A percentile compares a stretch with the other conserved stretches of the same genome.
phyloP scores from a whole-genome alignment of 768 basidiomycete species.

The Calocybe indica region DNA sequence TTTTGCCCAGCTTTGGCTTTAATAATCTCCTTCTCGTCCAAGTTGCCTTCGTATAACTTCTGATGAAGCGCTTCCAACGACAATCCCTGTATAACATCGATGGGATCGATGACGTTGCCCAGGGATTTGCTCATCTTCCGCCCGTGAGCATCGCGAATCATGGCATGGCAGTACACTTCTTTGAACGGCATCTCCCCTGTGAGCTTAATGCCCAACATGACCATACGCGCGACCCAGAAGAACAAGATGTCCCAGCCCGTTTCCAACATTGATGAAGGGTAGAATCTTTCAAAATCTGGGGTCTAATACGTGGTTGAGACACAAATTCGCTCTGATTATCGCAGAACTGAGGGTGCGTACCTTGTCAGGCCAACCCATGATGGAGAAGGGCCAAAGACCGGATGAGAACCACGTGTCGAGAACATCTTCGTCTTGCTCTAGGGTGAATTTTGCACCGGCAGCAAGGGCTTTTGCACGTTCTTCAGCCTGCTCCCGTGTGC shows the following conservation, averaged over 20 bases:
- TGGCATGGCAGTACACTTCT: conserved; percentile 96
- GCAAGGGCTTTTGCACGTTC: conserved; percentile 69
- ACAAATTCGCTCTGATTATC: background rate
- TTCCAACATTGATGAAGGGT: conserved; percentile 87
- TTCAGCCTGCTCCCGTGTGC: conserved; percentile 70
- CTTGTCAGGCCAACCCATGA: conserved; percentile 96
- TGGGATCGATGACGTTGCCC: conserved; percentile 95
- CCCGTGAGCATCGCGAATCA: conserved; percentile 98
- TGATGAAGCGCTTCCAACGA: conserved; percentile 74
- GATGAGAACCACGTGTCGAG: conserved; percentile 99
- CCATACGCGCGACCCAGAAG: conserved; percentile 99
- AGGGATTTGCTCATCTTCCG: conserved; percentile 99
- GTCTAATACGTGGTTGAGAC: conserved; percentile 42
- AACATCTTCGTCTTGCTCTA: conserved; percentile 95
- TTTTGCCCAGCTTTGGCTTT: conserved; percentile 95
- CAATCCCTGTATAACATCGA: conserved; percentile 89
- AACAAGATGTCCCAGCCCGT: conserved; percentile 99
- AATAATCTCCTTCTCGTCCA: conserved; percentile 87
- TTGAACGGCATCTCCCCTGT: conserved; percentile 91
- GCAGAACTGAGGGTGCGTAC: conserved; percentile 26
- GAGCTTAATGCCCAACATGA: conserved; percentile 81
- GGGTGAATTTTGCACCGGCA: conserved; percentile 55
- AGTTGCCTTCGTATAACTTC: conserved; percentile 85
- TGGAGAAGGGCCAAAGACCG: conserved; percentile 95
- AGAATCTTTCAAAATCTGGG: conserved; percentile 71